Evolutionary conservation across 2,329 filamentous ascomycete species (phyloP), one percentile per base, ranked within the genome.

Genomic region (Sarocladium brachiariae): DNA sequence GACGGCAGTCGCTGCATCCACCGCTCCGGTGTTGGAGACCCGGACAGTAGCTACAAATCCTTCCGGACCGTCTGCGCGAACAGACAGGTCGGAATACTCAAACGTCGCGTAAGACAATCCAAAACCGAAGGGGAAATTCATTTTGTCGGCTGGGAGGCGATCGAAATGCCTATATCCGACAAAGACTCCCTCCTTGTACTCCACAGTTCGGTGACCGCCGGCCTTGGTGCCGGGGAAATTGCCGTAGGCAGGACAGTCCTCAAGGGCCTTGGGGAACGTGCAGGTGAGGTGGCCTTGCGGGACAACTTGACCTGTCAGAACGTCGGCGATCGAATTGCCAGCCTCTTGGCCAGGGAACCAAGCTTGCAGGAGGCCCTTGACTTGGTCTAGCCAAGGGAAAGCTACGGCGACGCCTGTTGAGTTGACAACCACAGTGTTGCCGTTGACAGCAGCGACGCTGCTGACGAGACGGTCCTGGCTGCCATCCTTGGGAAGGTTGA

Each of bases 271-370:
- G 7, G 27, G 27, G 7, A 7, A 30, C 27, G 27, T 7, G 7
- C 7, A 7, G 4, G 70, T 70, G 37, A 58, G 18, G 76, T 78
- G 7, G 13, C 54, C 54, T 2, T 24, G 30, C 2, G 54, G 52
- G 25, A 51, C 86, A 43, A 78, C 71, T 46, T 77, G 71, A 27
- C 83, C 84, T 55, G 84, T 81, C 4, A 87, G 68, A 1, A 87
- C 75, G 55, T 87, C 83, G 2, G 81, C 83, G 49, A 88, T 78
- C 1, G 80, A 82, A 55, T 87, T 85, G 1, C 84, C 84, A 3
- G 80, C 78, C 63, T 88, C 84, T 57, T 87, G 83, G 11, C 84
- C 84, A 54, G 83, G 81, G 57, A 86, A 87, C 84, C 83, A 87
- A 3, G 80, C 81, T 56, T 86, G 80, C 0, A 84, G 56, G 2